Conservation (phyloP, 1,139 yeast genomes). For the Geotrichum histeridarum region DNA sequence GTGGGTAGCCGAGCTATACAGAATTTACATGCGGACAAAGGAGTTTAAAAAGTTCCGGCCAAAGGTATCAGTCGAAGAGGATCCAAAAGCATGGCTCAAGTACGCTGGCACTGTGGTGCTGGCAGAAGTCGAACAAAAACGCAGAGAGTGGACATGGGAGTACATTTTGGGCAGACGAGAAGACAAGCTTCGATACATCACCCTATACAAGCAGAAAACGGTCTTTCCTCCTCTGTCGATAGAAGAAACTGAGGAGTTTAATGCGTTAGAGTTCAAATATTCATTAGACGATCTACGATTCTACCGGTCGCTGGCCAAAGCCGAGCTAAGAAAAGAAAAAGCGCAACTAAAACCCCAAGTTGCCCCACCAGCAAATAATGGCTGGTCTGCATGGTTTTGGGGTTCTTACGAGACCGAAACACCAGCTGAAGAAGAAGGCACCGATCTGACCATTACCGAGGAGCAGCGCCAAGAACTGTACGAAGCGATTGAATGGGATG, state of each 20-base stretch:
- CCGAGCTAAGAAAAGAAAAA: constrained; percentile 57
- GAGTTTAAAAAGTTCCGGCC: constrained; percentile 75
- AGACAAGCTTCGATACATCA: constrained; percentile 63
- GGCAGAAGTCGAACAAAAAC: constrained; percentile 73
- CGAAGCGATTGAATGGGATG: constrained; percentile 91
- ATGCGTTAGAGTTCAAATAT: constrained; percentile 54
- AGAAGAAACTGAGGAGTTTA: constrained; percentile 43
- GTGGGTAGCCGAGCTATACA: constrained; percentile 76
- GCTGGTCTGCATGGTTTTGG: constrained; percentile 40
- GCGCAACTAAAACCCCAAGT: constrained; percentile 23
- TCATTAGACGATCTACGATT: constrained; percentile 76
- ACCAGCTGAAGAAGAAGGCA: constrained; percentile 22
- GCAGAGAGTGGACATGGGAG: constrained; percentile 87
- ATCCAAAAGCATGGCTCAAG: constrained; percentile 75
- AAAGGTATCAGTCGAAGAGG: constrained; percentile 50
- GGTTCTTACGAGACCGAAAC: constrained; percentile 25
- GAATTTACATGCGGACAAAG: constrained; percentile 70
- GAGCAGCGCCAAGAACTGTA: constrained; percentile 63
- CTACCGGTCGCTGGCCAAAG: constrained; percentile 74
- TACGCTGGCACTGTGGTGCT: constrained; percentile 72
- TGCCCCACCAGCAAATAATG: constrained; percentile 19
- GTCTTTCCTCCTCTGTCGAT: constrained; percentile 30
- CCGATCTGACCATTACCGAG: constrained; percentile 39
- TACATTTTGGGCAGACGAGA: constrained; percentile 66
- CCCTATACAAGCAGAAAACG: constrained; percentile 54